These are phyloP conservation scores for Halenospora varia DNA, from an alignment of 495 filamentous ascomycete species.

Conservation along the genomic window DNA sequence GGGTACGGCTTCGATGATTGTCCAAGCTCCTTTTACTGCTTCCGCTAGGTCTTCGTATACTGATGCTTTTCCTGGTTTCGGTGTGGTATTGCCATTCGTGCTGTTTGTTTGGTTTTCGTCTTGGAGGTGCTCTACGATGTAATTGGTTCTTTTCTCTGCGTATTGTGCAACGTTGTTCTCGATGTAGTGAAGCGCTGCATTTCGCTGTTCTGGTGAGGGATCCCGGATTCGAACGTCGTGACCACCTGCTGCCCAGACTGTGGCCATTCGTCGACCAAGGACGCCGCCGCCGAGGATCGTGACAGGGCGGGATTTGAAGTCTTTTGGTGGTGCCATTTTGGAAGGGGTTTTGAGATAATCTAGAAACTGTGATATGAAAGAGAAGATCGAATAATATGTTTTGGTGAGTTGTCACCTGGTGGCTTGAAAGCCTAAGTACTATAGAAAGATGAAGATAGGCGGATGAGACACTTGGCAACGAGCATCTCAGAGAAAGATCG, in stretches of 20 bases:
- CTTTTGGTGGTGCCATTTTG: constrained; percentile 29
- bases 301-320: constrained; percentile 37
- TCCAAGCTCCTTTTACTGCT: constrained; percentile 40
- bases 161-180: constrained; percentile 27
- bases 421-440: too few relatives aligned
- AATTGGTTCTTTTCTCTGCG: constrained; percentile 20
- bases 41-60: constrained; percentile 32
- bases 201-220: constrained; percentile 32
- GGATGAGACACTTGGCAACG: too few relatives aligned
- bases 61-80: constrained; percentile 10
- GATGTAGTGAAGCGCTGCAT: constrained; percentile 34
- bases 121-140: too few relatives aligned
- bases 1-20: constrained; percentile 52
- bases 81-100: too few relatives aligned
- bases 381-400: not conserved
- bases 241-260: constrained; percentile 38
- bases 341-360: not conserved
- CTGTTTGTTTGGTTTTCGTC: too few relatives aligned
- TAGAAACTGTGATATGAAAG: not conserved
- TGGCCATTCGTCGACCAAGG: constrained; percentile 41
- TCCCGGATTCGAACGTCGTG: constrained; percentile 40
- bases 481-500: too few relatives aligned
- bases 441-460: too few relatives aligned
- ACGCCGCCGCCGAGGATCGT: constrained; percentile 43
- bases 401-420: not conserved